A percentile compares a stretch with the other conserved stretches of the same genome.
Conservation (phyloP, 768 basidiomycete species). For the Albatrellus ellisii region DNA sequence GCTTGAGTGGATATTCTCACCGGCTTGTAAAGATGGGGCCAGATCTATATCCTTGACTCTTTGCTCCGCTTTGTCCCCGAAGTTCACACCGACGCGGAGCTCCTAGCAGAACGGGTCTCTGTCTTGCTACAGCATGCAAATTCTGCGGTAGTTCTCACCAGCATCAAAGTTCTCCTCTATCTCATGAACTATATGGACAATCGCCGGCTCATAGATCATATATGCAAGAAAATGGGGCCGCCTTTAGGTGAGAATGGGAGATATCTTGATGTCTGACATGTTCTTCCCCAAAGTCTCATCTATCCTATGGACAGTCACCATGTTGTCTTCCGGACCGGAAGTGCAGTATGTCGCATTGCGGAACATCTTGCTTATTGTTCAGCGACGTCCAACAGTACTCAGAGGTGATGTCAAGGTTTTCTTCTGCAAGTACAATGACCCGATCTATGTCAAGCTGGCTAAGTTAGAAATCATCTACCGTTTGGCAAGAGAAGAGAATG, state of each 20-base stretch:
- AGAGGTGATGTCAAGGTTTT: slow-evolving; percentile 98
- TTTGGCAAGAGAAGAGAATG: slow-evolving; percentile 89
- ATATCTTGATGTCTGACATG: not conserved
- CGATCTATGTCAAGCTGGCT: slow-evolving; percentile 96
- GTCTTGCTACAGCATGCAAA: slow-evolving; percentile 96
- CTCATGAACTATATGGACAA: slow-evolving; percentile 99
- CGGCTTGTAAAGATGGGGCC: slow-evolving; percentile 74
- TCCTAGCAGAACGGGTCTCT: slow-evolving; percentile 91
- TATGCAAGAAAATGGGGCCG: slow-evolving; percentile 97
- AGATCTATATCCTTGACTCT: slow-evolving; percentile 95
- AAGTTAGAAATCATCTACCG: slow-evolving; percentile 99
- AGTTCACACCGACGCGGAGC: slow-evolving; percentile 74
- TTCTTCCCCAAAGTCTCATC: too few species aligned
- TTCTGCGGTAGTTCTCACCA: slow-evolving; percentile 97
- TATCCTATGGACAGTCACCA: too few species aligned
- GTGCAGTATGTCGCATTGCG: slow-evolving; percentile 97
- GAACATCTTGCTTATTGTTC: slow-evolving; percentile 95
- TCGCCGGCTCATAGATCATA: slow-evolving; percentile 68
- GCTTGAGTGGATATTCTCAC: not conserved
- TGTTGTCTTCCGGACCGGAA: slow-evolving; percentile 94
- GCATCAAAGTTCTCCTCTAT: slow-evolving; percentile 90
- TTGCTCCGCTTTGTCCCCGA: slow-evolving; percentile 91
- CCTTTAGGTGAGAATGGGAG: slow-evolving; percentile 56
- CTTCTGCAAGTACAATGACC: slow-evolving; percentile 99
- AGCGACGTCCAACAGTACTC: slow-evolving; percentile 81